Conservation (phyloP, 768 basidiomycete species). For the Leccinum barrowsii region DNA sequence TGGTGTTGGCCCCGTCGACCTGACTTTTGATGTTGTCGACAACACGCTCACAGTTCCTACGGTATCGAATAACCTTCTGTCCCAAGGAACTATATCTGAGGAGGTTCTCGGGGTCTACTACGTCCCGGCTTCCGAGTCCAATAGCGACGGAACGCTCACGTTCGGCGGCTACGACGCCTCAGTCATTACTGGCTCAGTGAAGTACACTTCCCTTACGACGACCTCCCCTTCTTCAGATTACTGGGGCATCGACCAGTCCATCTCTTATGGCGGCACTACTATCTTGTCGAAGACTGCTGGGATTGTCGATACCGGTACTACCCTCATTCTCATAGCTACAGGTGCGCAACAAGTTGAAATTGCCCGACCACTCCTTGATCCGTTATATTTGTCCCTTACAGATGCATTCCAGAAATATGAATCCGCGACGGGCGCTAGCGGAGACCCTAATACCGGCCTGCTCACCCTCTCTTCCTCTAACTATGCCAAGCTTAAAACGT, state of each 20-base stretch:
- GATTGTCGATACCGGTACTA: constrained; percentile 24
- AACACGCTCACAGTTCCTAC: constrained; percentile 25
- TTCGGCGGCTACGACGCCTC: constrained; percentile 24
- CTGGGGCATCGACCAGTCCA: constrained; percentile 30
- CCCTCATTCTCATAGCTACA: constrained; percentile 28
- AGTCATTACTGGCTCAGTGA: constrained; percentile 8
- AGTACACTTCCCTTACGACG: constrained; percentile 23
- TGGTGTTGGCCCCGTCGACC: constrained; percentile 32
- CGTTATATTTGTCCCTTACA: constrained; percentile 10
- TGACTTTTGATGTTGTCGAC: constrained; percentile 27
- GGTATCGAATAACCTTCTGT: constrained; percentile 33
- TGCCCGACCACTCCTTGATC: not conserved
- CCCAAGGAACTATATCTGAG: constrained; percentile 24
- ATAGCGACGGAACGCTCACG: constrained; percentile 21
- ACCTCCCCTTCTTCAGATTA: constrained; percentile 22
- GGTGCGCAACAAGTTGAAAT: constrained; percentile 3
- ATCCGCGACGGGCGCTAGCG: constrained; percentile 23
- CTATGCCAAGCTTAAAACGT: constrained; percentile 20
- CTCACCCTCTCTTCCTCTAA: constrained; percentile 26
- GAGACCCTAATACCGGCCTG: constrained; percentile 29
- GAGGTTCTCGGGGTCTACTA: constrained; percentile 32
- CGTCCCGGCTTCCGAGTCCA: constrained; percentile 19
- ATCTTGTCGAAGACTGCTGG: constrained; percentile 14
- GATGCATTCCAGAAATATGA: constrained; percentile 28
- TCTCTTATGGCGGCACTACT: not conserved